Evolutionary conservation across 257 asterid species (phyloP).

Genomic region (Orobanche coerulescens): DNA sequence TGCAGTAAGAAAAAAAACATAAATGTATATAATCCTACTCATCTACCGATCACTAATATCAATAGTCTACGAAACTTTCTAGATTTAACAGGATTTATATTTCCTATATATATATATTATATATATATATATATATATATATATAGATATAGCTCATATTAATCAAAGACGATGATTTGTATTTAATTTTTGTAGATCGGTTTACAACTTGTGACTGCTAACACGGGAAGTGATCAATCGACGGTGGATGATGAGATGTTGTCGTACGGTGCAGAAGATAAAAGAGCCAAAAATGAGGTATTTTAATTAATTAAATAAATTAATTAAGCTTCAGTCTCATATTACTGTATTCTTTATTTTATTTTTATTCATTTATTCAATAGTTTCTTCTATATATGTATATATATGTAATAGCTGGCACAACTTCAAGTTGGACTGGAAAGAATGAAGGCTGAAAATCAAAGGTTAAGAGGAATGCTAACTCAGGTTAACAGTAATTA

Average conservation of each 20-base stretch:
- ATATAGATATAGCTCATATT: neutral
- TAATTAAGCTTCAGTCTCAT: neutral
- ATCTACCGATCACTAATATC: too few relatives aligned
- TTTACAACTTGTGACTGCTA: constrained; percentile 70
- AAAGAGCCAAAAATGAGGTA: constrained; percentile 62
- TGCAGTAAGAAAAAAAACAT: too few relatives aligned
- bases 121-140: too few relatives aligned
- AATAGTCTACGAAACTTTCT: too few relatives aligned
- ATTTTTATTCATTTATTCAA: neutral
- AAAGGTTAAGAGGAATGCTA: constrained; percentile 66
- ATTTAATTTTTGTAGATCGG: constrained; percentile 56
- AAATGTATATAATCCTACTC: too few relatives aligned
- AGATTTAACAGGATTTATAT: too few relatives aligned
- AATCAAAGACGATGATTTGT: neutral
- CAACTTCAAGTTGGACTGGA: constrained; percentile 55
- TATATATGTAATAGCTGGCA: too few relatives aligned
- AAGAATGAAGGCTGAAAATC: constrained; percentile 63
- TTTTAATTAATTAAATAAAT: neutral
- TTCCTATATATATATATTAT: too few relatives aligned
- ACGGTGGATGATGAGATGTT: constrained; percentile 65
- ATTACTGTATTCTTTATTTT: too few relatives aligned
- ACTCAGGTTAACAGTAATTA: constrained; percentile 55
- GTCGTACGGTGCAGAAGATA: constrained; percentile 41
- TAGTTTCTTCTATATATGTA: too few relatives aligned
- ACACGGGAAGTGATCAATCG: constrained; percentile 80